phyloP scores from a whole-genome alignment of 176 grass and related monocot species.

The Zoysia japonica region DNA sequence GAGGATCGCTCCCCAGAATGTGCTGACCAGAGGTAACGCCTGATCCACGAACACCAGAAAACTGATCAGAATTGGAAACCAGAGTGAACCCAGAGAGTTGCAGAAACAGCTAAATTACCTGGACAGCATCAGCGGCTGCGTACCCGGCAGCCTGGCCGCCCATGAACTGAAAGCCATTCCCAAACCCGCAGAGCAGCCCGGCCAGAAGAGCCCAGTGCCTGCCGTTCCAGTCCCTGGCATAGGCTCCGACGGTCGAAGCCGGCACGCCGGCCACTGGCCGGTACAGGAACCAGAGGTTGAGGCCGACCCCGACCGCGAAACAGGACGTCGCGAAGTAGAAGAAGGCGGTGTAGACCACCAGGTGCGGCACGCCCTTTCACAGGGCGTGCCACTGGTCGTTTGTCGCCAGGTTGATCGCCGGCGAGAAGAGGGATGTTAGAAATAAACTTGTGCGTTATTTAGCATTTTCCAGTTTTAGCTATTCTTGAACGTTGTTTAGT shows the following conservation, averaged over 20 bases:
- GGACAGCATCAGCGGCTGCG: conserved; percentile 66
- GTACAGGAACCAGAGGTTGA: not conserved
- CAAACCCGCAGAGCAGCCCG: not conserved
- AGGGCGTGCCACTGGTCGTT: not conserved
- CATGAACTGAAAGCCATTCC: conserved; percentile 31
- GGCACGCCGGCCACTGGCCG: not conserved
- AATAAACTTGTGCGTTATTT: no score
- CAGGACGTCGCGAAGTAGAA: not conserved
- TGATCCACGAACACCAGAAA: not conserved
- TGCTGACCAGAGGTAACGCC: conserved; percentile 48
- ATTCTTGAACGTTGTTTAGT: no score
- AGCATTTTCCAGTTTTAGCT: no score
- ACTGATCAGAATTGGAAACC: no score
- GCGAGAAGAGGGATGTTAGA: not conserved
- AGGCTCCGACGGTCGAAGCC: not conserved
- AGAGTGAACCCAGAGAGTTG: fast-evolving
- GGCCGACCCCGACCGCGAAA: not conserved
- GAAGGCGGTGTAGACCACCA: not conserved
- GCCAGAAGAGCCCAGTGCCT: not conserved
- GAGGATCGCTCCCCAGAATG: conserved; percentile 49
- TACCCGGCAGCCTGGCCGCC: conserved; percentile 73
- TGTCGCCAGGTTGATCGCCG: not conserved
- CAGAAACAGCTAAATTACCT: conserved; percentile 25
- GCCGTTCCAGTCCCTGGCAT: not conserved
- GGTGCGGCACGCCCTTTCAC: not conserved